These are phyloP conservation scores for Coelastrella sp. DNA, from an alignment of 139 green algal genomes.

Conservation along the genomic window DNA sequence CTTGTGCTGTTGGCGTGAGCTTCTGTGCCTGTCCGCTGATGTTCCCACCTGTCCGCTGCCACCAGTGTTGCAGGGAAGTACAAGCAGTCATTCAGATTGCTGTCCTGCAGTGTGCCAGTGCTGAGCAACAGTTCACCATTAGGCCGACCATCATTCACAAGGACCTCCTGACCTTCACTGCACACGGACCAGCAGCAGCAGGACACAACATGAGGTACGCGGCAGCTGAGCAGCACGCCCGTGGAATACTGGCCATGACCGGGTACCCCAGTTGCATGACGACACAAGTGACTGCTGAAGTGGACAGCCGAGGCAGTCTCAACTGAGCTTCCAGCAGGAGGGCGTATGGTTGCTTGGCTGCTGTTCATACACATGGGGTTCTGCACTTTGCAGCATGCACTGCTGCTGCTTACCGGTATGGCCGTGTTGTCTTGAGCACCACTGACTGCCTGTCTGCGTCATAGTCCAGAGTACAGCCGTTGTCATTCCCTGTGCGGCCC, in stretches of 20 bases:
- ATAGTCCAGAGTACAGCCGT: conserved; percentile 84
- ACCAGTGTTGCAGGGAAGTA: conserved; percentile 54
- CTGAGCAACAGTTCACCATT: conserved; percentile 90
- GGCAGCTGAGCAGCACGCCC: not conserved
- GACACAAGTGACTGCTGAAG: no score
- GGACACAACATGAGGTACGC: not conserved
- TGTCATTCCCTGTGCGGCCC: conserved; percentile 70
- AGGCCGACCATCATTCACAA: conserved; percentile 82
- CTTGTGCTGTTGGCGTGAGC: no score
- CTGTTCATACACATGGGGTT: not conserved
- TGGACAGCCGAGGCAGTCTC: no score
- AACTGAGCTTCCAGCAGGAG: not conserved
- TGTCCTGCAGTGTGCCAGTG: conserved; percentile 78
- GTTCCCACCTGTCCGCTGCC: conserved; percentile 55
- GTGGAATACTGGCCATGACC: no score
- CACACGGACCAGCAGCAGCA: not conserved
- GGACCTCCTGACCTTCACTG: conserved; percentile 77
- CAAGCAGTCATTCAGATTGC: conserved; percentile 44
- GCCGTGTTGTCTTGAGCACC: conserved; percentile 64
- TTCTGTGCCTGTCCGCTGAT: no score
- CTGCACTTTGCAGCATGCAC: not conserved
- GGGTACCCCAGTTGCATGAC: no score
- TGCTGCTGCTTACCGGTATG: conserved; percentile 61
- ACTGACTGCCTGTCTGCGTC: conserved; percentile 70
- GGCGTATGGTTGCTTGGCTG: not conserved